Percentiles rank a stretch among this genome's conserved stretches.
phyloP scores from a whole-genome alignment of 768 basidiomycete genomes.

The Tulasnella sp. region DNA sequence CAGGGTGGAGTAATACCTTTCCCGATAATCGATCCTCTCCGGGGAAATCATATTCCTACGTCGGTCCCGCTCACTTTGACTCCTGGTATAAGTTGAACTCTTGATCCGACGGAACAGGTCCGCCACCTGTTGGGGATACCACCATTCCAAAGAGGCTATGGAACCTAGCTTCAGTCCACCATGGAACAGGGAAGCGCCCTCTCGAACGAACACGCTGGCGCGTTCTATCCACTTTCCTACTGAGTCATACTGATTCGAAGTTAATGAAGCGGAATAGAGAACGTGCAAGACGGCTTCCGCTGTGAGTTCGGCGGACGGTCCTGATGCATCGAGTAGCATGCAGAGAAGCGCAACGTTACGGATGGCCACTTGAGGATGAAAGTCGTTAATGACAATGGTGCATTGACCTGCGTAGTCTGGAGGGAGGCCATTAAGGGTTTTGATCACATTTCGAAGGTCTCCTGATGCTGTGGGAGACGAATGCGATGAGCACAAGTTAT shows the following conservation, averaged over 20 bases:
- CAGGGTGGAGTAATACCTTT: constrained; percentile 32
- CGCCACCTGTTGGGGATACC: neutral
- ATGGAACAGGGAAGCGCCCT: neutral
- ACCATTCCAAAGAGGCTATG: neutral
- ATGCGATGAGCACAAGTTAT: constrained; percentile 2
- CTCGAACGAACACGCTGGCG: constrained; percentile 19
- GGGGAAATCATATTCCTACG: constrained; percentile 25
- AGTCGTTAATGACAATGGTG: constrained; percentile 34
- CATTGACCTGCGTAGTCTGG: constrained; percentile 30
- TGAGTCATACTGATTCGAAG: constrained; percentile 24
- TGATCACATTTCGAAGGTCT: constrained; percentile 35
- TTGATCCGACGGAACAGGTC: neutral
- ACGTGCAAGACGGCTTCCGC: constrained; percentile 38
- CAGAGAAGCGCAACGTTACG: constrained; percentile 37
- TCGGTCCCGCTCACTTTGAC: neutral
- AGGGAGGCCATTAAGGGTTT: constrained; percentile 35
- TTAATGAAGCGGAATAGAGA: constrained; percentile 38
- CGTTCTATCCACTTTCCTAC: constrained; percentile 19
- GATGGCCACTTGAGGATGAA: constrained; percentile 22
- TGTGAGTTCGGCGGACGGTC: constrained; percentile 23
- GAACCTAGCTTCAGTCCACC: neutral
- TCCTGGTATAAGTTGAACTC: neutral
- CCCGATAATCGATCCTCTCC: constrained; percentile 31
- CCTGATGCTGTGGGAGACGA: constrained; percentile 33
- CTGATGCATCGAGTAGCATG: constrained; percentile 29